Conservation (phyloP, 2,329 filamentous ascomycete species). For the Aspergillus chevalieri region DNA sequence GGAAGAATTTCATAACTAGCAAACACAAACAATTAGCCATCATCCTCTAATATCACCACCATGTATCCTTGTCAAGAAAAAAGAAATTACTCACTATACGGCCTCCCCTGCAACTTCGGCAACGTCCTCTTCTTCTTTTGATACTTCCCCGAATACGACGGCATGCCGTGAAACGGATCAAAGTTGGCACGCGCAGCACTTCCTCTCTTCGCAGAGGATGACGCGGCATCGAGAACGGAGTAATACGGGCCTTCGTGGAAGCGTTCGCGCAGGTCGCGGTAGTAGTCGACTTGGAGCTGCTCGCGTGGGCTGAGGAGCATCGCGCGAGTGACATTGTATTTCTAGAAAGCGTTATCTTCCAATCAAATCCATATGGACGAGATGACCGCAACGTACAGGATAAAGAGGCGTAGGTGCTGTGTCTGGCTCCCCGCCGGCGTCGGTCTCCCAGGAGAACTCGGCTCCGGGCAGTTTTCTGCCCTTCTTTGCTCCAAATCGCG, state of each 20-base stretch:
- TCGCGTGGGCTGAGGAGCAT: conserved; percentile 37
- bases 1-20: conserved; percentile 53
- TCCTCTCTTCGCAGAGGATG: conserved; percentile 38
- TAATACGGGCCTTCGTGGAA: conserved; percentile 58
- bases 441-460: conserved; percentile 38
- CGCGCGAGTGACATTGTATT: conserved; percentile 32
- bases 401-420: conserved; percentile 43
- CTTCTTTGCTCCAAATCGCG: conserved; percentile 34
- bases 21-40: conserved; percentile 1
- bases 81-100: conserved; percentile 46
- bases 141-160: conserved; percentile 55
- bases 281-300: conserved; percentile 43
- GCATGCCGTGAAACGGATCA: conserved; percentile 58
- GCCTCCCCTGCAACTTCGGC: conserved; percentile 49
- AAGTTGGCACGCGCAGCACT: conserved; percentile 44
- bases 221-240: conserved; percentile 43
- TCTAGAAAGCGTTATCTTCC: conserved; percentile 16
- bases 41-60: background rate
- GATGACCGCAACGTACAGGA: conserved; percentile 32
- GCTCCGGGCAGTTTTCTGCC: conserved; percentile 35
- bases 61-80: background rate
- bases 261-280: conserved; percentile 47
- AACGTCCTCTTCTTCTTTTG: conserved; percentile 50
- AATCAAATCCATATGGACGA: background rate
- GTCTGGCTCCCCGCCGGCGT: conserved; percentile 35